Base-by-base conservation (phyloP, 768 basidiomycete species). In the Phanerochaete carnosa region DNA sequence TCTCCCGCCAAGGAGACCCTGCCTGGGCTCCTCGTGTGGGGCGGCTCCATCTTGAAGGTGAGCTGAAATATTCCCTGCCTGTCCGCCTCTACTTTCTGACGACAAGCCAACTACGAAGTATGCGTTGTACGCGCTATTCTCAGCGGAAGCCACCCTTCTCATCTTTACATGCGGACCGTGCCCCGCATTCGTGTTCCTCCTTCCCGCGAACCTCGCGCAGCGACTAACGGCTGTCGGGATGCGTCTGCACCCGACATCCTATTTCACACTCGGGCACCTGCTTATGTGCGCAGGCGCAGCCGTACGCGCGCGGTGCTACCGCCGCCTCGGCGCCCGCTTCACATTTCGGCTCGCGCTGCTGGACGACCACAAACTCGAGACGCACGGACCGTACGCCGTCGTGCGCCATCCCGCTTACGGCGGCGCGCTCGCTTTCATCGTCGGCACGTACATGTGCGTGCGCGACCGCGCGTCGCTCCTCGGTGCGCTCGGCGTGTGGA, bases 221-320 rank as follows among this genome's bases (percentile, higher is more conserved):
- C n/a, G 16, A 23, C 13, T 47, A 11, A n/a, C 13, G 13, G 26
- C 26, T 6, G 12, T 30, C 29, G 29, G 15, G 2, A 26, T 5
- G 13, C 52, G 33, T 55, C 53, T 39, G n/a, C 23, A 12, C 23
- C n/a, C 19, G 6, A 22, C 54, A 11, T 8, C 37, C 22, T 23
- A 32, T 5, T 55, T 55, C 35, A 9, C 15, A 11, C 23, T 66
- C 35, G 73, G 66, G 5, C 45, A 51, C n/a, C 23, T 63, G 6
- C 54, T 74, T 47, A 51, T 64, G 28, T 32, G 64, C 7, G 12
- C 39, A 11, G 73, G 69, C 13, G 64, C 61, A 19, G 29, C 62
- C 12, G 35, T 75, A 49, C 72, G 73, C 26, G 47, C 64, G 45
- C 45, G 19, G 22, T 73, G 74, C 57, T 67, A 60, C 62, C 46